phyloP scores from a whole-genome alignment of 1,139 yeast species.

The Blastobotrys illinoisensis region DNA sequence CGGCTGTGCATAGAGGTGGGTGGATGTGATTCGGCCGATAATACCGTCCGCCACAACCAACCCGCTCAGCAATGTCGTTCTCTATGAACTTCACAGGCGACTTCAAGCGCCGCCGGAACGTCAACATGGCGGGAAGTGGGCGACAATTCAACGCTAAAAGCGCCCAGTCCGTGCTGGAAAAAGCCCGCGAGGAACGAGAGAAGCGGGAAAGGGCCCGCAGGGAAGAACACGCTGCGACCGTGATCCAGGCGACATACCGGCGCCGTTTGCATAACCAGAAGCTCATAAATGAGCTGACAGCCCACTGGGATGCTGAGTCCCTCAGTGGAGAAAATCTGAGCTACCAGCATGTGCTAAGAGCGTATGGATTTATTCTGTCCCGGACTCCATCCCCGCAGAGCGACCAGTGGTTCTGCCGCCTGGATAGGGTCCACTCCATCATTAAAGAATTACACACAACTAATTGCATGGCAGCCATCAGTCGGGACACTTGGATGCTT shows the following conservation, averaged over 20 bases:
- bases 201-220: conserved; percentile 54
- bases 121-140: conserved; percentile 75
- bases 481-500: not conserved
- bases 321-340: conserved; percentile 4
- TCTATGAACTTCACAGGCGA: conserved; percentile 36
- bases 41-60: not conserved
- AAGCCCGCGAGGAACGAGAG: conserved; percentile 60
- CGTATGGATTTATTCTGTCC: conserved; percentile 1
- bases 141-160: conserved; percentile 34
- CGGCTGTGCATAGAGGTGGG: not conserved
- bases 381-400: not conserved
- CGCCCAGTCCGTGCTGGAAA: conserved; percentile 46
- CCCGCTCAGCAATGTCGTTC: not conserved
- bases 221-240: conserved; percentile 44
- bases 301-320: conserved; percentile 18
- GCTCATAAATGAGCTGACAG: conserved; percentile 11
- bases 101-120: conserved; percentile 42
- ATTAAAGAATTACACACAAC: not conserved
- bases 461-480: not conserved
- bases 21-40: not conserved
- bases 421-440: conserved; percentile 1
- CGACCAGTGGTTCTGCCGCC: not conserved
- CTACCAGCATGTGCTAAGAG: conserved; percentile 5
- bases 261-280: conserved; percentile 11
- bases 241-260: conserved; percentile 42